Evolutionary conservation across 257 asterid species (phyloP).

Genomic region (Solanum pimpinellifolium): DNA sequence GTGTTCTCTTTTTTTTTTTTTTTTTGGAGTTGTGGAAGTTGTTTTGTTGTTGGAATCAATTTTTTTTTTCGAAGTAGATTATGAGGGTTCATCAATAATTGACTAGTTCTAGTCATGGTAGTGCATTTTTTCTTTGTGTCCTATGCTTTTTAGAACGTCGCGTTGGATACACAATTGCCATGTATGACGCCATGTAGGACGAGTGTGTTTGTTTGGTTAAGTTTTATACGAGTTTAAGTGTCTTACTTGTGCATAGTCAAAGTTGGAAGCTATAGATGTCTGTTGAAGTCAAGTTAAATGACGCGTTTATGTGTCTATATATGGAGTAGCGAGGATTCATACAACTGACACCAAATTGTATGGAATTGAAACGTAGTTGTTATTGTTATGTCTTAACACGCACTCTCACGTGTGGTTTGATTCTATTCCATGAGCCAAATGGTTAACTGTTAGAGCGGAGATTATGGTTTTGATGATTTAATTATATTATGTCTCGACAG

Average conservation of each 20-base stretch:
- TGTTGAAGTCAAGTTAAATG: not conserved
- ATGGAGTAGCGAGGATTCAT: not conserved
- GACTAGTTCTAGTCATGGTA: not conserved
- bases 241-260: no score
- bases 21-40: no score
- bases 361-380: not conserved
- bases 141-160: not conserved
- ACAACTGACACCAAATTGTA: not conserved
- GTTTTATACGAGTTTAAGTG: no score
- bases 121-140: not conserved
- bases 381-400: not conserved
- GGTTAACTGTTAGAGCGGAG: not conserved
- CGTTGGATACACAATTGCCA: no score
- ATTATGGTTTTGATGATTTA: not conserved
- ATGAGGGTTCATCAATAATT: not conserved
- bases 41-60: no score
- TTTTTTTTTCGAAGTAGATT: no score
- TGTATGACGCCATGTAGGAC: no score
- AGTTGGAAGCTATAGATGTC: no score
- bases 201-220: no score
- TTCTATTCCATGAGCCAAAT: not conserved
- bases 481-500: not conserved
- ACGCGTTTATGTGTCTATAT: rapidly evolving
- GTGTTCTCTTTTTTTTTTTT: rapidly evolving
- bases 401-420: not conserved